phyloP scores from a whole-genome alignment of 495 filamentous ascomycete genomes.

The Platismatia glauca region DNA sequence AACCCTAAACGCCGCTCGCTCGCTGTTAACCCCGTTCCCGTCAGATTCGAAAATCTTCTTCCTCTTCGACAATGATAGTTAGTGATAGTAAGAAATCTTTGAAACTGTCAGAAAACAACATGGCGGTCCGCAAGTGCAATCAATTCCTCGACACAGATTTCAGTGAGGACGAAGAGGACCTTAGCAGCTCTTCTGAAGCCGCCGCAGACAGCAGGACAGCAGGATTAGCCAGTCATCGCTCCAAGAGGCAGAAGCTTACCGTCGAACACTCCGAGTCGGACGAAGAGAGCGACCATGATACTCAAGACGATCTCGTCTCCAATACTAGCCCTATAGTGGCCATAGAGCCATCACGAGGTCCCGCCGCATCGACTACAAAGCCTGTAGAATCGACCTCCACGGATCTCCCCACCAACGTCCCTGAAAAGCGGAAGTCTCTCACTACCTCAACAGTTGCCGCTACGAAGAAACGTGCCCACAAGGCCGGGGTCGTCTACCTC shows the following conservation, averaged over 20 bases:
- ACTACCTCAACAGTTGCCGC: not conserved
- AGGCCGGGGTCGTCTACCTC: constrained; percentile 69
- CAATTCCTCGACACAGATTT: constrained; percentile 60
- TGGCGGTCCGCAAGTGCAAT: constrained; percentile 64
- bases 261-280: constrained; percentile 5
- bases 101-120: constrained; percentile 23
- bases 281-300: constrained; percentile 1
- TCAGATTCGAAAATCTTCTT: not conserved
- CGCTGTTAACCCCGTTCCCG: not conserved
- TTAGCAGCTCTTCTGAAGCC: constrained; percentile 61
- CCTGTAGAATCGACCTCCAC: constrained; percentile 4
- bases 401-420: constrained; percentile 21
- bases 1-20: not conserved
- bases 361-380: not conserved
- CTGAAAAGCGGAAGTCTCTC: constrained; percentile 25
- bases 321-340: not conserved
- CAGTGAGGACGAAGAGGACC: constrained; percentile 53
- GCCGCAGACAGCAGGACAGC: constrained; percentile 40
- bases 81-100: not conserved
- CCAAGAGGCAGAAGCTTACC: constrained; percentile 19
- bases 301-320: not conserved
- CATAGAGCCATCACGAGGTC: not conserved
- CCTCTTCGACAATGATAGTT: not conserved
- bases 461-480: constrained; percentile 24
- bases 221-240: constrained; percentile 3